A percentile compares a stretch with the other conserved stretches of the same genome.
Evolutionary conservation across 495 filamentous ascomycete species (phyloP).

Genomic region (Geoglossum glabrum): DNA sequence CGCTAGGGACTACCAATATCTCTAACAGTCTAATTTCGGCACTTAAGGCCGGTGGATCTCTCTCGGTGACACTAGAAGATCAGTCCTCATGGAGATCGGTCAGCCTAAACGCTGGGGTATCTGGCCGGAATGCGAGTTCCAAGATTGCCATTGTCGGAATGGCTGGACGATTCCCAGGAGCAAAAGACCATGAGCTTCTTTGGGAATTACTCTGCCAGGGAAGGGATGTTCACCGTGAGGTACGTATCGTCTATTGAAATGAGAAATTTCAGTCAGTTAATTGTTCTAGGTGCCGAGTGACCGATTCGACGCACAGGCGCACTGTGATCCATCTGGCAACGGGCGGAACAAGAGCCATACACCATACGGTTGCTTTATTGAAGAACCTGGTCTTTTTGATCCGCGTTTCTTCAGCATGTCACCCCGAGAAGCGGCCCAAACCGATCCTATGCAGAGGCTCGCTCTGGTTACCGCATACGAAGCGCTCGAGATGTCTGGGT

Average conservation of each 20-base stretch:
- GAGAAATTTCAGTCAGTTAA: not conserved
- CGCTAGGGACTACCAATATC: conserved; percentile 22
- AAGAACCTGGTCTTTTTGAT: conserved; percentile 22
- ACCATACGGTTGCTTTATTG: conserved; percentile 20
- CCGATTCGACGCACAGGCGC: conserved; percentile 12
- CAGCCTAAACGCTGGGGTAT: not conserved
- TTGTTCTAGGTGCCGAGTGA: conserved; percentile 4
- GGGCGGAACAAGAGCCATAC: conserved; percentile 17
- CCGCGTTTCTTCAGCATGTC: conserved; percentile 24
- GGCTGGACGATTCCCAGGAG: conserved; percentile 15
- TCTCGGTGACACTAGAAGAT: conserved; percentile 15
- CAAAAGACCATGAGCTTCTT: conserved; percentile 5
- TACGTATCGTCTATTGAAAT: not conserved
- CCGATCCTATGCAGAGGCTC: conserved; percentile 20
- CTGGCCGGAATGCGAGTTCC: conserved; percentile 4
- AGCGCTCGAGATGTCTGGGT: conserved; percentile 22
- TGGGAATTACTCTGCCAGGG: conserved; percentile 11
- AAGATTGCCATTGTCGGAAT: conserved; percentile 17
- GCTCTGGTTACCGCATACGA: conserved; percentile 21
- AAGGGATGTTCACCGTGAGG: conserved; percentile 7
- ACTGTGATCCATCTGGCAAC: conserved; percentile 14
- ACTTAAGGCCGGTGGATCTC: conserved; percentile 20
- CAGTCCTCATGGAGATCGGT: conserved; percentile 14
- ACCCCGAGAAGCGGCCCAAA: conserved; percentile 21
- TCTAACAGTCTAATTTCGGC: conserved; percentile 24